Evolutionary conservation across 805 yeast species (phyloP).

Genomic region (Schwanniomyces vanrijiae): DNA sequence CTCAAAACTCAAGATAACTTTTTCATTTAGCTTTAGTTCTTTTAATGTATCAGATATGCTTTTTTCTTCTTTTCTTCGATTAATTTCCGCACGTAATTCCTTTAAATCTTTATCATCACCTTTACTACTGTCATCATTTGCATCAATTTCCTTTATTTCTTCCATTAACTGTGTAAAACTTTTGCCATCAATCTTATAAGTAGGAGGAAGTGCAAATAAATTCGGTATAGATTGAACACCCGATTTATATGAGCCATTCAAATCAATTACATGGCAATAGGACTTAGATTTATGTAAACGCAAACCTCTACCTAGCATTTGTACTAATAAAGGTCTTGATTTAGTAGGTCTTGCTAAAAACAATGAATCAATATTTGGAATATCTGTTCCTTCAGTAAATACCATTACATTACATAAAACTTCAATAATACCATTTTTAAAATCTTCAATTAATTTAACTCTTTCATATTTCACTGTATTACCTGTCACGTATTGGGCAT

Average conservation of each 20-base stretch:
- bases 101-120: slow-evolving; percentile 6
- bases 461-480: slow-evolving; percentile 56
- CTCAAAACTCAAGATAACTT: slow-evolving; percentile 27
- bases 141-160: slow-evolving; percentile 10
- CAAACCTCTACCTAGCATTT: slow-evolving; percentile 91
- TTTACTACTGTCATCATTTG: slow-evolving; percentile 8
- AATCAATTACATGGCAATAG: slow-evolving; percentile 73
- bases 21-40: slow-evolving; percentile 9
- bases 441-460: slow-evolving; percentile 51
- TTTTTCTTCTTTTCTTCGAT: slow-evolving; percentile 11
- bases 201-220: slow-evolving; percentile 34
- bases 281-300: slow-evolving; percentile 61
- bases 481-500: slow-evolving; percentile 72
- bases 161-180: slow-evolving; percentile 30
- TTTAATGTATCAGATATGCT: slow-evolving; percentile 9
- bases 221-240: slow-evolving; percentile 60
- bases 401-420: slow-evolving; percentile 87
- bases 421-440: slow-evolving; percentile 59
- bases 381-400: slow-evolving; percentile 93
- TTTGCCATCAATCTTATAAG: slow-evolving; percentile 23
- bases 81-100: slow-evolving; percentile 8
- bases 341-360: slow-evolving; percentile 78
- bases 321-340: slow-evolving; percentile 69
- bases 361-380: slow-evolving; percentile 83
- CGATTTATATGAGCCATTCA: slow-evolving; percentile 60